These are phyloP conservation scores for Pythium dissimile DNA, from an alignment of 352 stramenopile species.

Conservation along the genomic window DNA sequence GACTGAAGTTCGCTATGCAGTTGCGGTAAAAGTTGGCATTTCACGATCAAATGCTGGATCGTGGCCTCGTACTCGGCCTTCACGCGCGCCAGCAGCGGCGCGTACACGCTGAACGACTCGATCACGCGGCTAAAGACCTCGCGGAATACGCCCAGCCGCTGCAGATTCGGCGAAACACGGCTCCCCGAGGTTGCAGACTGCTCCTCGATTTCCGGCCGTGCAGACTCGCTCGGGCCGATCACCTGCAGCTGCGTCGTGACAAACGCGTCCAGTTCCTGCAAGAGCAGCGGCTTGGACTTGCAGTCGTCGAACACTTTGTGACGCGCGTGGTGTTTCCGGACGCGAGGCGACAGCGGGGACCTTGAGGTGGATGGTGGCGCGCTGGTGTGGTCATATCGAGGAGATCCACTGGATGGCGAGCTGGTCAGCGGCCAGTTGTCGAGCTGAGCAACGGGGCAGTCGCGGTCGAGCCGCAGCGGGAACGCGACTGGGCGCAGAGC, in stretches of 20 bases:
- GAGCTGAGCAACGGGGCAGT: slow-evolving; percentile 17
- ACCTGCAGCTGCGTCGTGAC: background rate
- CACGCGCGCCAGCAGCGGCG: slow-evolving; percentile 54
- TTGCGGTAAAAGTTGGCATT: slow-evolving; percentile 43
- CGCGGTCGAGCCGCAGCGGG: slow-evolving; percentile 8
- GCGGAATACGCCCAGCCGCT: slow-evolving; percentile 54
- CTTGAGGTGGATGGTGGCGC: background rate
- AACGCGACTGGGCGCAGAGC: background rate
- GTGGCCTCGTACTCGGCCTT: slow-evolving; percentile 60
- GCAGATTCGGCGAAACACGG: slow-evolving; percentile 20
- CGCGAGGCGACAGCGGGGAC: slow-evolving; percentile 20
- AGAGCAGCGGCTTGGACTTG: slow-evolving; percentile 19
- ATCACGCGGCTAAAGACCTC: slow-evolving; percentile 51
- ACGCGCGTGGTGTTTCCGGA: slow-evolving; percentile 10
- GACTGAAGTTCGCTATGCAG: slow-evolving; percentile 52
- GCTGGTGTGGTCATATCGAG: background rate
- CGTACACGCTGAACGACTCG: slow-evolving; percentile 59
- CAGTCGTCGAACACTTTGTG: slow-evolving; percentile 19
- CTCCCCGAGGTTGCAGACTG: background rate
- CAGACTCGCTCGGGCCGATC: background rate
- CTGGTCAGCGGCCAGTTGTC: slow-evolving; percentile 23
- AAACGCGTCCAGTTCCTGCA: slow-evolving; percentile 22
- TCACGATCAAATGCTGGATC: slow-evolving; percentile 26
- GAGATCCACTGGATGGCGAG: background rate
- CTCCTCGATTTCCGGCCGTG: background rate